Evolutionary conservation across 2,329 filamentous ascomycete species (phyloP), one percentile per base, ranked within the genome.

Genomic region (Pseudocercospora vitis): DNA sequence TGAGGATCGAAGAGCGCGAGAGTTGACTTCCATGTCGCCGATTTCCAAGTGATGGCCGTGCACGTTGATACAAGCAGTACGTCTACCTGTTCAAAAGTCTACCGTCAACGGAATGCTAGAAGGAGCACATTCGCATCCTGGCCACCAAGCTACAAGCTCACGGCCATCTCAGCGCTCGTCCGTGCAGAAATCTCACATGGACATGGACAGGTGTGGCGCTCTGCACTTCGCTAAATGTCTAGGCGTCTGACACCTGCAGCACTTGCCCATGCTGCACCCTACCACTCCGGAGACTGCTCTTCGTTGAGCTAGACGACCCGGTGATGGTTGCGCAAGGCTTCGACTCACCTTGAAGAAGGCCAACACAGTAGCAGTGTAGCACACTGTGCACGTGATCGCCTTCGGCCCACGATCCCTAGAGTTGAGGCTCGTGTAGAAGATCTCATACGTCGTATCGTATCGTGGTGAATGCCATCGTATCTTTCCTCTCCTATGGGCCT

Each of bases 171-270:
- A 31, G 23, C 6, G 8, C n/a, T 45, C 29, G 23, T 45, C 29
- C 6, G 11, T 26, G 24, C 24, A 45, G 24, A 45, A 26, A n/a
- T n/a, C n/a, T 26, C 26, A 14, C n/a, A 11, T 19, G n/a, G 37
- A 19, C 42, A 45, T 45, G 12, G 12, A 31, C 19, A 45, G 23
- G 12, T 29, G 40, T 45, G 40, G 40, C 40, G 40, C 40, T 45
- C 28, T 45, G 42, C 24, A 26, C 42, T 45, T 14, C 24, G 42
- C 42, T 29, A 18, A 19, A 29, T 45, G n/a, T 45, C 42, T 31
- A 45, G 42, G 26, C 42, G 42, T 45, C 42, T 45, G 42, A 45
- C 42, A 45, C 14, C 26, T 45, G 29, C 42, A 45, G 42, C 14
- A 18, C 23, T 45, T 24, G 42, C 24, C n/a, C n/a, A 45, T 24